These are phyloP conservation scores for Myxozyma udenii DNA, from an alignment of 805 yeast genomes.

Conservation along the genomic window DNA sequence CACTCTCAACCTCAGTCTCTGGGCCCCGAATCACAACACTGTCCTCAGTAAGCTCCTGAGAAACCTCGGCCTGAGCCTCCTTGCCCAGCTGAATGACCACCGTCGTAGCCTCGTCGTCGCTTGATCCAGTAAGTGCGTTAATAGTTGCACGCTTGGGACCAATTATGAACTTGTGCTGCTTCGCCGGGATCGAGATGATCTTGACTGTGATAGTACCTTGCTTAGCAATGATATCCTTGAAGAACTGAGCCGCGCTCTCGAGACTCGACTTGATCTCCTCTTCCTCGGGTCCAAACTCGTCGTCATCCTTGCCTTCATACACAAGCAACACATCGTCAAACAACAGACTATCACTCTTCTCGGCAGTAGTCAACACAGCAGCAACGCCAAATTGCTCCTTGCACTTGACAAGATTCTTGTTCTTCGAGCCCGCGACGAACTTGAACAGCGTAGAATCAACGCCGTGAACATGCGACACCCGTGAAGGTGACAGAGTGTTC, in stretches of 20 bases:
- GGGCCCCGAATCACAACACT: slow-evolving; percentile 69
- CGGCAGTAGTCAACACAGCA: slow-evolving; percentile 51
- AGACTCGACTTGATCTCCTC: slow-evolving; percentile 59
- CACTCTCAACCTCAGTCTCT: slow-evolving; percentile 56
- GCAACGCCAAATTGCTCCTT: slow-evolving; percentile 47
- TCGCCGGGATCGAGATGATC: slow-evolving; percentile 51
- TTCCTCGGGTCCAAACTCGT: slow-evolving; percentile 61
- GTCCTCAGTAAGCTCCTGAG: slow-evolving; percentile 43
- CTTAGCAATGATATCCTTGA: slow-evolving; percentile 57
- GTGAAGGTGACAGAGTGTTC: slow-evolving; percentile 66
- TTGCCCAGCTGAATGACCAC: slow-evolving; percentile 37
- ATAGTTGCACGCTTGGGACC: slow-evolving; percentile 65
- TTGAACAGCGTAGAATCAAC: slow-evolving; percentile 60
- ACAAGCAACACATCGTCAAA: slow-evolving; percentile 53
- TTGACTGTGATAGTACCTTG: slow-evolving; percentile 46
- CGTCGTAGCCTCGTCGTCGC: slow-evolving; percentile 39
- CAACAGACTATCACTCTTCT: slow-evolving; percentile 45
- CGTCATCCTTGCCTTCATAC: slow-evolving; percentile 44
- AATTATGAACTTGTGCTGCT: slow-evolving; percentile 56
- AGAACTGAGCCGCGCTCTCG: slow-evolving; percentile 50
- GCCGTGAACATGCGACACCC: slow-evolving; percentile 51
- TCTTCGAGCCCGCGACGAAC: slow-evolving; percentile 46
- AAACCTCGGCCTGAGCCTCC: slow-evolving; percentile 33
- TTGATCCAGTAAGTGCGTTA: slow-evolving; percentile 41
- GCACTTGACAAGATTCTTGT: slow-evolving; percentile 24